Base-by-base conservation (phyloP, 495 filamentous ascomycete species). In the Neurospora sp. region DNA sequence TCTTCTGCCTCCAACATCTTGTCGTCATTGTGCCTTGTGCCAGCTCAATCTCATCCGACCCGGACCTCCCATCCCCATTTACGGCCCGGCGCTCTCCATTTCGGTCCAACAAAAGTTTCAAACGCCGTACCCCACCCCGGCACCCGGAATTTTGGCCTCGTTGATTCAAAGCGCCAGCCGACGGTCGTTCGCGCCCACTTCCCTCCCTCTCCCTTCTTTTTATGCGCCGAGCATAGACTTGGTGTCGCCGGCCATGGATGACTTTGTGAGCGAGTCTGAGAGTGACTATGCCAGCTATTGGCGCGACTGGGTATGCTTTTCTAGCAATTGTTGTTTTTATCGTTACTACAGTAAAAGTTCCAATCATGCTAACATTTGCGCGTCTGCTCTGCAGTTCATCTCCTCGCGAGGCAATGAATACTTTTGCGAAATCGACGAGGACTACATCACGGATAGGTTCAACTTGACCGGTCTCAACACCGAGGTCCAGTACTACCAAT, bases 251-350 rank as follows among this genome's bases (percentile, higher is more conserved):
- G 79, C 78, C 75, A 89, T 99, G 96, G 96, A 98, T 79, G 96
- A 98, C 81, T 98, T 94, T 81, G 94, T 91, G 74, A 97, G 94
- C 77, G 96, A 99, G 81, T 96, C 96, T 16, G 96, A 99, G 80
- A 97, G 94, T 83, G 96, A 98, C 81, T 99, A 98, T 81, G 97
- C 96, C 40, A 97, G 93, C 83, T 99, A 99, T 84, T 99, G 96
- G 96, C 87, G 96, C 82, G 96, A 99, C 84, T 99, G 96, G 96
- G 95, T 97, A 86, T 82, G 93, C 90, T 44, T n/a, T 47, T 10
- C 40, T 73, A 71, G 72, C 45, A 71, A 61, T 71, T 47, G 39
- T 38, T 68, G 45, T 70, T 73, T 70, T 70, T 73, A 72, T 39
- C 10, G 22, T 59, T 14, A 59, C 22, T 27, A 59, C 20, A 59